Conservation (phyloP, 2,329 filamentous ascomycete genomes). For the Fusarium humuli region DNA sequence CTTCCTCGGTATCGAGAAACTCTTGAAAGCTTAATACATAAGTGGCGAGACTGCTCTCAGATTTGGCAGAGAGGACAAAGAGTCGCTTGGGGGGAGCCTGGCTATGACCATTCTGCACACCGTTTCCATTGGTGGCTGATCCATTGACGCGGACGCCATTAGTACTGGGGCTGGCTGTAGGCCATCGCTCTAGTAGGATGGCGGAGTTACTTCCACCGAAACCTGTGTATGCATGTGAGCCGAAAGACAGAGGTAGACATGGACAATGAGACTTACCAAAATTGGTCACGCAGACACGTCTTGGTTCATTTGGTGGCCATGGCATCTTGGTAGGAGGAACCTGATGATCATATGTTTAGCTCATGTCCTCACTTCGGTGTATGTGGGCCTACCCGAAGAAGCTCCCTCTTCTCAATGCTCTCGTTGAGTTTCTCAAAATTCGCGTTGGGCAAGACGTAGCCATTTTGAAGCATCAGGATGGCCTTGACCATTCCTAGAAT, state of each 20-base stretch:
- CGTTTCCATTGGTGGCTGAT: not conserved
- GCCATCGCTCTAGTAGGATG: not conserved
- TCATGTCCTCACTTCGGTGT: not conserved
- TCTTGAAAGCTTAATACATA: not conserved
- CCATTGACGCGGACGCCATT: not conserved
- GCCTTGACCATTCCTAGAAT: not conserved
- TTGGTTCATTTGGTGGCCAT: not conserved
- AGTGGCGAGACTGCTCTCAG: not conserved
- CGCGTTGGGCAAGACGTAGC: not conserved
- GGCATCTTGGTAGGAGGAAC: not conserved
- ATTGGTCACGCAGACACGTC: not conserved
- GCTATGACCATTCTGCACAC: not conserved
- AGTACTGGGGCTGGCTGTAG: not conserved
- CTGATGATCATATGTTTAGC: not conserved
- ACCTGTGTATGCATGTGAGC: not conserved
- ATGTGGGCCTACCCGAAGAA: not conserved
- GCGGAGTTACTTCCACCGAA: not conserved
- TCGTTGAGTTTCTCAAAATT: slow-evolving; percentile 3
- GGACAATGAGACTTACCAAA: not conserved
- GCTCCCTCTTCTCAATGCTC: not conserved
- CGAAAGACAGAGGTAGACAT: not conserved
- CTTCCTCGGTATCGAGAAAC: not conserved
- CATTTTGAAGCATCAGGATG: not conserved
- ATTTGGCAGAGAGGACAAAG: not conserved
- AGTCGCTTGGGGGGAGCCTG: not conserved